Conservation (phyloP, 2,329 filamentous ascomycete genomes). For the Zalaria sp. region DNA sequence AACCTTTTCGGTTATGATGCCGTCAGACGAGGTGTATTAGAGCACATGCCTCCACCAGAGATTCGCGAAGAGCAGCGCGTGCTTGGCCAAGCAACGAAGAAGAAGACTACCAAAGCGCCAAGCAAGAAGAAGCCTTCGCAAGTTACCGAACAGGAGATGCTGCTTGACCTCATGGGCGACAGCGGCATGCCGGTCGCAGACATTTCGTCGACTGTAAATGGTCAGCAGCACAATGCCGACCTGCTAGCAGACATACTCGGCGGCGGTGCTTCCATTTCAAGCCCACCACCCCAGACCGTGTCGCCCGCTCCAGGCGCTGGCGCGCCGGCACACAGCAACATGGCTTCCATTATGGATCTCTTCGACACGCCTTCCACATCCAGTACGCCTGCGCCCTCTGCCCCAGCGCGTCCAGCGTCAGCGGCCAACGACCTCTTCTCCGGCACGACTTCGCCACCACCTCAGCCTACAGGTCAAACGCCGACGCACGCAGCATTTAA, state of each 20-base stretch:
- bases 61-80: conserved; percentile 92
- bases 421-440: conserved; percentile 27
- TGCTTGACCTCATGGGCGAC: conserved; percentile 77
- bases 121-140: conserved; percentile 66
- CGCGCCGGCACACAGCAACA: conserved; percentile 19
- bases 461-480: conserved; percentile 22
- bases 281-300: conserved; percentile 29
- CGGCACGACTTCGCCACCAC: conserved; percentile 34
- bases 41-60: conserved; percentile 95
- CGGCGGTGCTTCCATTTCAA: conserved; percentile 39
- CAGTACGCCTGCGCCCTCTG: conserved; percentile 27
- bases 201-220: conserved; percentile 39
- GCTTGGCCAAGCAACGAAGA: conserved; percentile 57
- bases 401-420: conserved; percentile 18
- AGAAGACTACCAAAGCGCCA: conserved; percentile 36
- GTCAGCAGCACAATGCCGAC: conserved; percentile 62
- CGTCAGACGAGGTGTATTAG: conserved; percentile 76
- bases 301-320: conserved; percentile 9
- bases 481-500: conserved; percentile 60
- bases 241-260: conserved; percentile 85
- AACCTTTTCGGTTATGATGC: conserved; percentile 88
- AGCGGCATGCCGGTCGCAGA: conserved; percentile 46
- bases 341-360: conserved; percentile 72
- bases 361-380: conserved; percentile 42
- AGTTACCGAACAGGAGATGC: conserved; percentile 77